Evolutionary conservation across 495 filamentous ascomycete species (phyloP).

Genomic region (Penicillium roqueforti): DNA sequence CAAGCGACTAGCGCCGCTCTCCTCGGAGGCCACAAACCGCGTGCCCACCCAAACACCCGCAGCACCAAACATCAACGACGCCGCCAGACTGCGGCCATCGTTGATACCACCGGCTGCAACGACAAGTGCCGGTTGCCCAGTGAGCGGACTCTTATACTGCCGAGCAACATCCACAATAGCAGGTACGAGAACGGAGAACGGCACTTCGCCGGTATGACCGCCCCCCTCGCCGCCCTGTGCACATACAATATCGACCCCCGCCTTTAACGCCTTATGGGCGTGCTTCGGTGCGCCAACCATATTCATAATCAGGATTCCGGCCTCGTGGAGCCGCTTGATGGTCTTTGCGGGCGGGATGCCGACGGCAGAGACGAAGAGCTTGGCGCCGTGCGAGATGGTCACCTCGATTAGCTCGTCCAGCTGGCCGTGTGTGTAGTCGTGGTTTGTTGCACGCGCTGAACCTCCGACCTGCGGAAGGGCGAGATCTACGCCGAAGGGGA

Average conservation of each 20-base stretch:
- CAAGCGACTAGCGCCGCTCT: constrained; percentile 70
- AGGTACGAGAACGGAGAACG: constrained; percentile 66
- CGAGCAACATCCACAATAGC: constrained; percentile 70
- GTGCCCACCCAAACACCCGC: constrained; percentile 81
- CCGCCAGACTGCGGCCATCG: constrained; percentile 67
- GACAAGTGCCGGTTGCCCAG: constrained; percentile 56
- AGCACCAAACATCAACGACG: constrained; percentile 68
- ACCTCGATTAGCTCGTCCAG: constrained; percentile 80
- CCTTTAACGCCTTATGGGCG: constrained; percentile 73
- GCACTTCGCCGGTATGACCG: constrained; percentile 75
- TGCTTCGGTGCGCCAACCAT: constrained; percentile 94
- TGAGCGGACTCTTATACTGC: constrained; percentile 53
- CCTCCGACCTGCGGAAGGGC: constrained; percentile 82
- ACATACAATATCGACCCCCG: constrained; percentile 81
- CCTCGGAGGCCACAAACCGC: constrained; percentile 71
- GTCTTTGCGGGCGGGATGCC: constrained; percentile 69
- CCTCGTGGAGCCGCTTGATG: constrained; percentile 67
- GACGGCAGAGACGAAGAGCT: constrained; percentile 77
- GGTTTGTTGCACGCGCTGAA: constrained; percentile 75
- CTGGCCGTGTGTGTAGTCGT: constrained; percentile 84
- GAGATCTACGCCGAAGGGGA: constrained; percentile 85
- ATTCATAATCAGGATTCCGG: constrained; percentile 81
- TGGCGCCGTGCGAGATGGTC: constrained; percentile 70
- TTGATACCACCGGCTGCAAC: constrained; percentile 74
- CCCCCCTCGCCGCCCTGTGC: constrained; percentile 78